Evolutionary conservation across 768 basidiomycete genomes (phyloP).

Genomic region (Lactifluus subvellereus): DNA sequence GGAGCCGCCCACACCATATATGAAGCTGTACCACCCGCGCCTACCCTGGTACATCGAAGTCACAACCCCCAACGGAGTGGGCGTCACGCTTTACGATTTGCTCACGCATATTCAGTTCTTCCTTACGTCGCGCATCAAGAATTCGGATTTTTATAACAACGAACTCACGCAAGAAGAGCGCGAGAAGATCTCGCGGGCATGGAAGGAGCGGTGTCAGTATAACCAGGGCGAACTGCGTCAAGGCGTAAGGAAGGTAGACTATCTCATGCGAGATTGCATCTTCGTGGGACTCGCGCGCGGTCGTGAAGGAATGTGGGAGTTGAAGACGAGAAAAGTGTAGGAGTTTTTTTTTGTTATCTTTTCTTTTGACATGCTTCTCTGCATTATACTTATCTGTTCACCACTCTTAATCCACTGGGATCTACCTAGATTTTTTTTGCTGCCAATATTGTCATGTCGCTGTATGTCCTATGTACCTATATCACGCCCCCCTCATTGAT

Average conservation of each 20-base stretch:
- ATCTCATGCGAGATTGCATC: conserved; percentile 45
- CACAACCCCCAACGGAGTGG: conserved; percentile 38
- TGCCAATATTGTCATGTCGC: conserved; percentile 4
- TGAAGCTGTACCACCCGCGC: conserved; percentile 52
- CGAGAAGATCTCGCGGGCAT: conserved; percentile 41
- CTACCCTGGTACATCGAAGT: conserved; percentile 70
- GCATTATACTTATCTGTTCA: conserved; percentile 22
- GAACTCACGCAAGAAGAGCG: conserved; percentile 45
- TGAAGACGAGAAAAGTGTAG: conserved; percentile 42
- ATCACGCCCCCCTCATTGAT: background rate
- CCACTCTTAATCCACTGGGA: conserved; percentile 4
- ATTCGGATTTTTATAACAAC: conserved; percentile 54
- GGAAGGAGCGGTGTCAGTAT: conserved; percentile 38
- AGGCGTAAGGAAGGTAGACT: conserved; percentile 58
- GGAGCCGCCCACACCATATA: conserved; percentile 41
- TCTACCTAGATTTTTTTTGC: conserved; percentile 13
- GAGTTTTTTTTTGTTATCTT: background rate
- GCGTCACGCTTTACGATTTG: conserved; percentile 56
- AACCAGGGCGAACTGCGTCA: conserved; percentile 31
- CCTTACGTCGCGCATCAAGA: conserved; percentile 42
- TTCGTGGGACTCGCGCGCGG: conserved; percentile 51
- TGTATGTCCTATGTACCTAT: conserved; percentile 18
- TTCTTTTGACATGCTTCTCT: background rate
- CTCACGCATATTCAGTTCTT: conserved; percentile 41
- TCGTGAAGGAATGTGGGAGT: conserved; percentile 58